Evolutionary conservation across 441 rosid genomes (phyloP).

Genomic region (Arabidopsis hybrid): DNA sequence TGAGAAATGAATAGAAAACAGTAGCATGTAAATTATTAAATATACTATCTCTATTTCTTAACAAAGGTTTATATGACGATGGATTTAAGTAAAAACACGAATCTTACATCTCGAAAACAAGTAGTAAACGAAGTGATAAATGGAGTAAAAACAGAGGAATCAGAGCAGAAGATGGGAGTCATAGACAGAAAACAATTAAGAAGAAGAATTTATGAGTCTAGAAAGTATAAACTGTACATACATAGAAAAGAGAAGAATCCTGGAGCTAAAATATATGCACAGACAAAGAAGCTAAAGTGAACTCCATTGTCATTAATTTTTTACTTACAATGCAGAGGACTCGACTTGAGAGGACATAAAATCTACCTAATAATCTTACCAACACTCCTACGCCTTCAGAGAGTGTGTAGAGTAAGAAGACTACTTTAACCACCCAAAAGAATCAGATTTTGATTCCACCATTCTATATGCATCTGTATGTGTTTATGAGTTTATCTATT

Average conservation of each 20-base stretch:
- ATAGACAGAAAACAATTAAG: not conserved
- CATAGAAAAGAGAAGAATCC: constrained; percentile 21
- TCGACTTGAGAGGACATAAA: constrained; percentile 19
- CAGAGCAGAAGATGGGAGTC: constrained; percentile 19
- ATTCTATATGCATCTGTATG: constrained; percentile 49
- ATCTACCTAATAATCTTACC: constrained; percentile 30
- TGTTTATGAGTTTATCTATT: constrained; percentile 22
- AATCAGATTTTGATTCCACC: constrained; percentile 83
- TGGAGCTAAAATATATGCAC: constrained; percentile 26
- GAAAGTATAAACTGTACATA: constrained; percentile 32
- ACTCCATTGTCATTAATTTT: not conserved
- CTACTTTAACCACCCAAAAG: constrained; percentile 48
- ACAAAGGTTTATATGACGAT: no score
- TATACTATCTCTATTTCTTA: no score
- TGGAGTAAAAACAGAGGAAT: not conserved
- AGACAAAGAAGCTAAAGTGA: constrained; percentile 28
- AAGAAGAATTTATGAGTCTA: constrained; percentile 24
- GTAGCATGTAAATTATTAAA: not conserved
- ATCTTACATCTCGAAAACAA: not conserved
- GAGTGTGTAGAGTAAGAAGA: constrained; percentile 31
- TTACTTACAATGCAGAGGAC: constrained; percentile 38
- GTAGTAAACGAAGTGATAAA: not conserved
- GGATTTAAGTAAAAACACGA: no score
- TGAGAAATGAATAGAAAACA: not conserved
- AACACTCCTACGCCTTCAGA: constrained; percentile 34